phyloP scores from a whole-genome alignment of 169 alveolate species.

The Perkinsus marinus region DNA sequence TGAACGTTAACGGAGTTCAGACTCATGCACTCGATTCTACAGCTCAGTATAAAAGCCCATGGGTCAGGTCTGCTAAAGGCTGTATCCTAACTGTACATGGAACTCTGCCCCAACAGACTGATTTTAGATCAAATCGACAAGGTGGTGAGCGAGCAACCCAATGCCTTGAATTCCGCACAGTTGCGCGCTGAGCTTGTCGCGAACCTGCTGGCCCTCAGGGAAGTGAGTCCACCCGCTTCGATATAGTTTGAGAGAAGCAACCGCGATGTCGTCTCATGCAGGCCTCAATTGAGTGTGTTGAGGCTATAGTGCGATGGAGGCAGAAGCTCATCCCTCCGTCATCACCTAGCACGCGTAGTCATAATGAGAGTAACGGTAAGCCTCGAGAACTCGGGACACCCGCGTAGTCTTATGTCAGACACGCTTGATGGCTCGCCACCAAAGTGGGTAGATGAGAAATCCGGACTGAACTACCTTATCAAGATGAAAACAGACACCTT shows the following conservation, averaged over 20 bases:
- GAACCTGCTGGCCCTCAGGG: not conserved
- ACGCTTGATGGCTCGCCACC: not conserved
- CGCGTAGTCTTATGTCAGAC: not conserved
- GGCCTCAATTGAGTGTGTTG: slow-evolving; percentile 1
- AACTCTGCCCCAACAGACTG: not conserved
- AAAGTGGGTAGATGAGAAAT: not conserved
- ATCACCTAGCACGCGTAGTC: not conserved
- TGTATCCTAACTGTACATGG: no score
- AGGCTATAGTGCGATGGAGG: slow-evolving; percentile 5
- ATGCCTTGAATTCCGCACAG: not conserved
- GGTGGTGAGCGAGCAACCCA: not conserved
- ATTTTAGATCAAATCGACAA: not conserved
- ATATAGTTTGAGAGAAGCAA: not conserved
- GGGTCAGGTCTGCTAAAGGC: no score
- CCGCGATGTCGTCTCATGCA: no score
- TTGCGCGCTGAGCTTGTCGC: not conserved
- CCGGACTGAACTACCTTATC: not conserved
- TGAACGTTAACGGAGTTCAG: no score
- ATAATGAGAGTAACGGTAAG: no score
- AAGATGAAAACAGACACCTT: slow-evolving; percentile 7
- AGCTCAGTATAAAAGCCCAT: no score
- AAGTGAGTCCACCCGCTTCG: not conserved
- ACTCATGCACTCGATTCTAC: no score
- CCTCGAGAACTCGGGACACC: no score
- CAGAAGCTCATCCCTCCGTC: not conserved